phyloP scores from a whole-genome alignment of 768 basidiomycete genomes.

The Lyophyllum shimeji region DNA sequence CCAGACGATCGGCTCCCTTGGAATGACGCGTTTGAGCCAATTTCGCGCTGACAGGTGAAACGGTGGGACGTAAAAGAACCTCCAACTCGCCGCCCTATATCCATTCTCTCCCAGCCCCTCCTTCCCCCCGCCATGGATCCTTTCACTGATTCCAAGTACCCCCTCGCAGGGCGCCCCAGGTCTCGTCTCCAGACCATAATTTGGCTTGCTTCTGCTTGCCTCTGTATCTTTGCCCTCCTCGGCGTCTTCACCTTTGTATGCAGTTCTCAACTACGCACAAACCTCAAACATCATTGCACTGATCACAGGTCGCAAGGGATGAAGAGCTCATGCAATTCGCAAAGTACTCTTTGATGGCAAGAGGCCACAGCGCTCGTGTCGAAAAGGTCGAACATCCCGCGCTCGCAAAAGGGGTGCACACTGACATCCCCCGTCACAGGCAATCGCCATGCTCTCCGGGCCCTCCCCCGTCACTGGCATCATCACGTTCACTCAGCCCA shows the following conservation, averaged over 20 bases:
- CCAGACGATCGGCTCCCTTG: background rate
- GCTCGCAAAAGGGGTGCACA: background rate
- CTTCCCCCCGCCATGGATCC: slow-evolving; percentile 6
- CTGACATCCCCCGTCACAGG: slow-evolving; percentile 19
- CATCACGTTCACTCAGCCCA: slow-evolving; percentile 62
- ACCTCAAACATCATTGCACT: too few species aligned
- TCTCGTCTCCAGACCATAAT: background rate
- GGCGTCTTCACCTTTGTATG: background rate
- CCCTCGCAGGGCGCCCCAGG: background rate
- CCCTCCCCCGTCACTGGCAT: slow-evolving; percentile 61
- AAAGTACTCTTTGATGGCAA: slow-evolving; percentile 9
- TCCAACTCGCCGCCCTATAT: background rate
- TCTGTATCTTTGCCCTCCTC: slow-evolving; percentile 9
- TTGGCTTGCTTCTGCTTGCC: background rate
- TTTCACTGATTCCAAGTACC: background rate
- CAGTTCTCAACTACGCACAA: too few species aligned
- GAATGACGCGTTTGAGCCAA: background rate
- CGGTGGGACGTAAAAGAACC: background rate
- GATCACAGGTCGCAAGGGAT: too few species aligned
- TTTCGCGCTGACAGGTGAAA: background rate
- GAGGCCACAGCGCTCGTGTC: slow-evolving; percentile 2
- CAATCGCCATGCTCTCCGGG: slow-evolving; percentile 58
- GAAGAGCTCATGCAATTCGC: too few species aligned
- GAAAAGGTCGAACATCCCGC: slow-evolving; percentile 19
- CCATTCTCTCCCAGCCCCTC: background rate